Evolutionary conservation across 805 yeast genomes (phyloP), one percentile per base, ranked within the genome.

Genomic region (Zygosaccharomyces kombuchaensis): DNA sequence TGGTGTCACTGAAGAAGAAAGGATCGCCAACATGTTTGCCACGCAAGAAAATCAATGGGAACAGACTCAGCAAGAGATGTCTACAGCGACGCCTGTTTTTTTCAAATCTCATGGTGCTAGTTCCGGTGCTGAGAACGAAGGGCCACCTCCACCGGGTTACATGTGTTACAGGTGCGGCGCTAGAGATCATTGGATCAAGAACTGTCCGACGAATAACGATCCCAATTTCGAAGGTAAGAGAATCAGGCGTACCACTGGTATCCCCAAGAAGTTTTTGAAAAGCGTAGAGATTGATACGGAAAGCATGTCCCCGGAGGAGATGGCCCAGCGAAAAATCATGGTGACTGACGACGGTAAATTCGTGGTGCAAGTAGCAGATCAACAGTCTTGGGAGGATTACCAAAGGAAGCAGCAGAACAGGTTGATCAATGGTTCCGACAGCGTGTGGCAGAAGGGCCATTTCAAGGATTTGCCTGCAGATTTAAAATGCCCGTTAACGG

Each of bases 81-180:
- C 96, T 2, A 77, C 80, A 3, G 95, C 91, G 14, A 82, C 89
- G 23, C 83, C 95, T 12, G 80, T 90, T 2, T 82, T 78, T 60
- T 73, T 72, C 48, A 77, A 73, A 58, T 43, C 53, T 3, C 52
- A 50, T 32, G 35, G 42, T 14, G 48, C 63, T 3, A 48, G 50
- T 3, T 48, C 55, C 10, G 35, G 63, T 41, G 54, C 65, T 50
- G 52, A 63, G 36, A 73, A 54, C 59, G 95, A 87, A 46, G 90
- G 65, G 4, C 69, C 69, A 16, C 96, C 96, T 8, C 99, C 99
- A 1, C 91, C 96, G 6, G 96, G 96, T 1, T 93, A 93, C 59
- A 84, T 91, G 62, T 93, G 99, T 65, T 91, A 93, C 64, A 75
- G 96, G 61, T 93, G 99, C 71, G 98, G 98, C 40, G 87, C 86